Evolutionary conservation across 2,329 filamentous ascomycete genomes (phyloP).

Genomic region (Pseudogymnoascus pannorum): DNA sequence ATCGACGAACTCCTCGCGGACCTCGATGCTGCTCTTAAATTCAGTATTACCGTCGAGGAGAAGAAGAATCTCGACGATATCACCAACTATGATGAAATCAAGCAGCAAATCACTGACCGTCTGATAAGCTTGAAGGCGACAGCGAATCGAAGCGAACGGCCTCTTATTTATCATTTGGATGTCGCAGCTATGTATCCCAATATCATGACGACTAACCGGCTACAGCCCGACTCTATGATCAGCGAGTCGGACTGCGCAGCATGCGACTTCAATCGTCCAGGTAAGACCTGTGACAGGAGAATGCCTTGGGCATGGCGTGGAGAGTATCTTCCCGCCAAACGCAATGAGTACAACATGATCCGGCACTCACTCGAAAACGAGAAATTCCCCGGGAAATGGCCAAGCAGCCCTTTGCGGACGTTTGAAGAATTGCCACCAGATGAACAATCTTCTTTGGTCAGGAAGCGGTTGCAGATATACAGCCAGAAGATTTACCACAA

Average conservation of each 20-base stretch:
- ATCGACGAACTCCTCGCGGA: conserved; percentile 84
- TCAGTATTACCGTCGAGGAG: conserved; percentile 78
- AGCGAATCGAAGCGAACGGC: conserved; percentile 76
- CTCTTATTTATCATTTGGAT: conserved; percentile 95
- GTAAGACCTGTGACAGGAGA: conserved; percentile 91
- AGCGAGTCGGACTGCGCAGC: conserved; percentile 91
- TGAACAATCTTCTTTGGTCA: conserved; percentile 72
- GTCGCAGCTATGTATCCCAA: conserved; percentile 99
- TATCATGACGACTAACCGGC: conserved; percentile 98
- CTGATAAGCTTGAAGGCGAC: conserved; percentile 69
- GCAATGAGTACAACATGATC: conserved; percentile 99
- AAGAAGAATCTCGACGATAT: conserved; percentile 75
- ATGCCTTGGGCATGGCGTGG: conserved; percentile 98
- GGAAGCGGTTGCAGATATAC: conserved; percentile 85
- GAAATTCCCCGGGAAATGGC: conserved; percentile 72
- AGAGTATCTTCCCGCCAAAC: conserved; percentile 90
- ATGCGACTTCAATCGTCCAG: conserved; percentile 95
- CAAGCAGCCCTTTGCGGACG: conserved; percentile 60
- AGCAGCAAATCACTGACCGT: conserved; percentile 67
- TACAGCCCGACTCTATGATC: conserved; percentile 99
- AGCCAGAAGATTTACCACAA: conserved; percentile 99
- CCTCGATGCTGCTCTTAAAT: conserved; percentile 80
- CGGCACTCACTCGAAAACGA: conserved; percentile 86
- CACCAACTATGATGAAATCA: conserved; percentile 77
- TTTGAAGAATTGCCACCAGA: conserved; percentile 77